A percentile compares a stretch with the other conserved stretches of the same genome.
phyloP scores from a whole-genome alignment of 495 filamentous ascomycete genomes.

The Extremus antarcticus region DNA sequence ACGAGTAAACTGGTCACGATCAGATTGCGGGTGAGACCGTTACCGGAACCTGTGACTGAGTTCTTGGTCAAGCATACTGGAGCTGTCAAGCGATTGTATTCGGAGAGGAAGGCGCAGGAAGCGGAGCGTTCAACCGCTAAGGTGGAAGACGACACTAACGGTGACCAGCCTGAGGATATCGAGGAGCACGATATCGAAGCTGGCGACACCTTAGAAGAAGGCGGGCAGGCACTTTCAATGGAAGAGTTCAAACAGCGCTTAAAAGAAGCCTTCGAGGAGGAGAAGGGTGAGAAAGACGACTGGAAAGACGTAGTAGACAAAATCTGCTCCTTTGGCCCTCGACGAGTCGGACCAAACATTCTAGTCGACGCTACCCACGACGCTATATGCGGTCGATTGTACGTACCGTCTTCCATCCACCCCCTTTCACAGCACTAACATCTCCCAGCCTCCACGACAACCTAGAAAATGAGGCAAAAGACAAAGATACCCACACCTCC shows the following conservation, averaged over 20 bases:
- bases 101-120: conserved; percentile 44
- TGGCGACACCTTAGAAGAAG: conserved; percentile 39
- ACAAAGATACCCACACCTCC: conserved; percentile 46
- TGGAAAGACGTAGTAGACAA: conserved; percentile 71
- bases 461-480: conserved; percentile 1
- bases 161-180: conserved; percentile 27
- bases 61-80: conserved; percentile 71
- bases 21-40: conserved; percentile 64
- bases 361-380: conserved; percentile 73
- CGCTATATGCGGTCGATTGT: conserved; percentile 66
- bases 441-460: conserved; percentile 26
- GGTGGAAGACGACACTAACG: conserved; percentile 8
- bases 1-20: conserved; percentile 77
- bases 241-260: conserved; percentile 69
- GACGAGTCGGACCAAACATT: conserved; percentile 76
- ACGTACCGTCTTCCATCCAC: conserved; percentile 24
- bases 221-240: conserved; percentile 47
- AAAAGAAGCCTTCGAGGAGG: conserved; percentile 51
- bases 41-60: conserved; percentile 69
- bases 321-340: conserved; percentile 81
- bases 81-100: conserved; percentile 69
- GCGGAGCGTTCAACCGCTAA: conserved; percentile 23
- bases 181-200: conserved; percentile 40
- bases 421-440: not conserved
- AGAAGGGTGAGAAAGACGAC: conserved; percentile 52